Evolutionary conservation across 2,329 filamentous ascomycete species (phyloP).

Genomic region (Fusarium equiseti): DNA sequence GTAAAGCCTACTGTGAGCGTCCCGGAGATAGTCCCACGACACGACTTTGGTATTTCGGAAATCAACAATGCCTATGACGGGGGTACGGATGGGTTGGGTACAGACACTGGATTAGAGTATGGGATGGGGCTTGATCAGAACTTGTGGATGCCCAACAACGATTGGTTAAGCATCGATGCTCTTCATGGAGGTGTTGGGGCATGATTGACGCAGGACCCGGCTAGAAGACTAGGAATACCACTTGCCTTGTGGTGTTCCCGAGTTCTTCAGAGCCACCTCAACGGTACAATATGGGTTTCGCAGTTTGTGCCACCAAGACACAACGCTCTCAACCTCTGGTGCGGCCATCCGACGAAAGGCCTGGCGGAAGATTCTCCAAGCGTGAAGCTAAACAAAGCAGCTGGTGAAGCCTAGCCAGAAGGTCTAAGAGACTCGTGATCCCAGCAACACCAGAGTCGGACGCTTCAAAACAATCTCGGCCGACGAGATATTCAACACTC

Average conservation of each 20-base stretch:
- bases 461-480: neutral
- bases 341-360: neutral
- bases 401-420: neutral
- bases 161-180: slow-evolving; percentile 52
- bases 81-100: slow-evolving; percentile 60
- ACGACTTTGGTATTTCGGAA: slow-evolving; percentile 55
- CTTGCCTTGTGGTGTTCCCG: neutral
- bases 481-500: neutral
- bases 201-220: slow-evolving; percentile 22
- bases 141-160: slow-evolving; percentile 52
- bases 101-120: slow-evolving; percentile 58
- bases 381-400: neutral
- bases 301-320: neutral
- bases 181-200: slow-evolving; percentile 49
- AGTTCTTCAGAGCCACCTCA: slow-evolving; percentile 26
- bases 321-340: neutral
- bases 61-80: slow-evolving; percentile 65
- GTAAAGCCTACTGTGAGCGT: slow-evolving; percentile 33
- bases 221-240: slow-evolving; percentile 1
- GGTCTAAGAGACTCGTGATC: neutral
- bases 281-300: neutral
- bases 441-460: neutral
- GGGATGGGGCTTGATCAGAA: slow-evolving; percentile 58
- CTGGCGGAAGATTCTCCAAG: neutral
- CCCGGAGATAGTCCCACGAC: slow-evolving; percentile 37